phyloP scores from a whole-genome alignment of 116 monocot species.

The Dioscorea cayenensis region DNA sequence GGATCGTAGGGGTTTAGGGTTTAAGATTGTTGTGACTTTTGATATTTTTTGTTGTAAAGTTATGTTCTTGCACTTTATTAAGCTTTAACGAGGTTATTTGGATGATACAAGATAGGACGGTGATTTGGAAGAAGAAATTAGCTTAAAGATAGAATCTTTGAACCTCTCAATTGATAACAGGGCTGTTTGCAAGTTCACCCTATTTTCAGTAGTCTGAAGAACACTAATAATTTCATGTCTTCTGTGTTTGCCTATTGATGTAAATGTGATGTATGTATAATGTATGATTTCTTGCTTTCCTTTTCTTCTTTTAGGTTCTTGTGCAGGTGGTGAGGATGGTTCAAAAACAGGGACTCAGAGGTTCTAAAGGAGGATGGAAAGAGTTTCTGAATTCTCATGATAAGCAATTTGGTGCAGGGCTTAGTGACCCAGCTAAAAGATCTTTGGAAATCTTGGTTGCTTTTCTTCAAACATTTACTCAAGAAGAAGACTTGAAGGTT shows the following conservation, averaged over 20 bases:
- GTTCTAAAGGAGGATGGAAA: slow-evolving; percentile 50
- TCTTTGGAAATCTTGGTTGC: slow-evolving; percentile 29
- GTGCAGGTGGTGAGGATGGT: slow-evolving; percentile 40
- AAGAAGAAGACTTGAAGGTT: slow-evolving; percentile 24
- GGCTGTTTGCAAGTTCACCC: no score
- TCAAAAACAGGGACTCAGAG: slow-evolving; percentile 36
- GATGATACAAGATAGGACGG: no score
- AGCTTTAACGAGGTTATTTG: no score
- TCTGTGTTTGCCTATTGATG: background rate
- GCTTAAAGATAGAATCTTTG: no score
- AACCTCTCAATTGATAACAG: no score
- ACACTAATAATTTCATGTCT: background rate
- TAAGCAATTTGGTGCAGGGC: slow-evolving; percentile 28
- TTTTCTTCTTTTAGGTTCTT: slow-evolving; percentile 33
- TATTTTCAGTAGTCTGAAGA: no score
- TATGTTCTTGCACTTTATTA: no score
- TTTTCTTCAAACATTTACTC: slow-evolving; percentile 37
- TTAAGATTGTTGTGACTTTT: no score
- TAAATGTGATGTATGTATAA: background rate
- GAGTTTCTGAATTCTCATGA: slow-evolving; percentile 36
- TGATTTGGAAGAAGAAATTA: no score
- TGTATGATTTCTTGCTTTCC: background rate
- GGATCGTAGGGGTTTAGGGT: no score
- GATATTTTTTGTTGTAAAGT: no score
- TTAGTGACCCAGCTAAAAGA: slow-evolving; percentile 49